These are phyloP conservation scores for Delphinella strobiligena DNA, from an alignment of 2,329 filamentous ascomycete species.

Conservation along the genomic window DNA sequence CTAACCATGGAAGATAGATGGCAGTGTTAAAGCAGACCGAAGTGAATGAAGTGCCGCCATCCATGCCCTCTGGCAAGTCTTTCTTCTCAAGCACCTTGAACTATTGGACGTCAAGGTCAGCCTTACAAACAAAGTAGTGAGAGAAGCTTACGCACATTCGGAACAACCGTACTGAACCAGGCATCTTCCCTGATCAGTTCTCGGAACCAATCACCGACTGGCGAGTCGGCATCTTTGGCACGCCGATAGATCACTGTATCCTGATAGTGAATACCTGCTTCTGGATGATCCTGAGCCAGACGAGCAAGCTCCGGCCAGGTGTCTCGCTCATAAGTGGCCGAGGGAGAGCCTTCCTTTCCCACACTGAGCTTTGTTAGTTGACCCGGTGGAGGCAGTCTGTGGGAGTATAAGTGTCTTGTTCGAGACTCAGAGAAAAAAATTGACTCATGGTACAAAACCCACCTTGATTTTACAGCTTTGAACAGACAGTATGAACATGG, in stretches of 20 bases:
- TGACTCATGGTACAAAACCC: no score
- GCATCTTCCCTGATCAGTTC: conserved; percentile 53
- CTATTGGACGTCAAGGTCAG: conserved; percentile 12
- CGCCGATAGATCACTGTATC: conserved; percentile 45
- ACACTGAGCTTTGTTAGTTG: conserved; percentile 18
- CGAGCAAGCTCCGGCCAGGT: conserved; percentile 33
- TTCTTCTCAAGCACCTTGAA: conserved; percentile 20
- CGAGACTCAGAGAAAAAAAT: no score
- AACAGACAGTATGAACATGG: no score
- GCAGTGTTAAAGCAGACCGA: conserved; percentile 87
- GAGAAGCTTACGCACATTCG: conserved; percentile 41
- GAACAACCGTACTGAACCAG: conserved; percentile 62
- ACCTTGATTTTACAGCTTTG: no score
- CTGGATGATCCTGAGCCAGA: conserved; percentile 49
- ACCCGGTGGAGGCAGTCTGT: conserved; percentile 4
- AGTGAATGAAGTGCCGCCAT: conserved; percentile 64
- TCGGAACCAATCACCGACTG: conserved; percentile 49
- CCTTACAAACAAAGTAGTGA: background rate
- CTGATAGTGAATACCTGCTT: conserved; percentile 73
- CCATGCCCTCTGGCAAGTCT: conserved; percentile 48
- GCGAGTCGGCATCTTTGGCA: conserved; percentile 45
- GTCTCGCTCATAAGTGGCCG: conserved; percentile 28
- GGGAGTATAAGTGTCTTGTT: background rate
- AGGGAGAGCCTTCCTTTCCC: conserved; percentile 26
- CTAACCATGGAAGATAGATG: conserved; percentile 76